Base-by-base conservation (phyloP, 345 rosid genomes). In the Euphorbia pulcherrima region DNA sequence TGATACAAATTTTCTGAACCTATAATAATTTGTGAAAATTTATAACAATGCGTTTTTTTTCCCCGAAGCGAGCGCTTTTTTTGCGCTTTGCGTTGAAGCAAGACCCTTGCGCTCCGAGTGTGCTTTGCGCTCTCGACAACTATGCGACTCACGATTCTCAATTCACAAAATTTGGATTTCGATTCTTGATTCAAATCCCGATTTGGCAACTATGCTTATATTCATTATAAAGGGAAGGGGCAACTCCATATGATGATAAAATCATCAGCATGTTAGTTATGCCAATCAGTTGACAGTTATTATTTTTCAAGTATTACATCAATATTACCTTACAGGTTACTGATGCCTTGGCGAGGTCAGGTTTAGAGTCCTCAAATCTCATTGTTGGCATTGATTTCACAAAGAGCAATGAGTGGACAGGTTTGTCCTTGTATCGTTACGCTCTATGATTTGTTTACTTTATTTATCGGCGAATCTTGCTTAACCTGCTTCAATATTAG, bases 341-440 rank as follows among this genome's bases (percentile, higher is more conserved):
- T 48, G 80, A 80, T 71, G 97, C 92, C 12, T 87, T 92, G 29
- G 60, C 87, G 13, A 81, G 80, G 53, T 88, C 98, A 50, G 98
- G 98, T 48, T 82, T 93, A 14, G 98, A 90, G 82, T 93, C 98
- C 24, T 89, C 97, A 39, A 93, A 93, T 78, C 83, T 93, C 37
- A 90, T 93, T 35, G 92, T 93, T 27, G 96, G 96, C 62, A 84
- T 93, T 71, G 98, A 90, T 83, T 89, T 90, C 82, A 93, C 98
- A 1, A 93, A 90, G 84, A 93, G 98, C 85, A 93, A 93, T 10
- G 97, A 93, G 28, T 90, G 98, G 98, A 89, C 97, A 82, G 98
- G 98, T 88, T 68, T 23, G 37, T 40, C 66, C 54, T 60, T 14
- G 17, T 64, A 52, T 14, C 47, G n/a, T 52, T 54, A 11, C 41